Evolutionary conservation across 2,329 filamentous ascomycete species (phyloP).

Genomic region (Epichloe festucae): DNA sequence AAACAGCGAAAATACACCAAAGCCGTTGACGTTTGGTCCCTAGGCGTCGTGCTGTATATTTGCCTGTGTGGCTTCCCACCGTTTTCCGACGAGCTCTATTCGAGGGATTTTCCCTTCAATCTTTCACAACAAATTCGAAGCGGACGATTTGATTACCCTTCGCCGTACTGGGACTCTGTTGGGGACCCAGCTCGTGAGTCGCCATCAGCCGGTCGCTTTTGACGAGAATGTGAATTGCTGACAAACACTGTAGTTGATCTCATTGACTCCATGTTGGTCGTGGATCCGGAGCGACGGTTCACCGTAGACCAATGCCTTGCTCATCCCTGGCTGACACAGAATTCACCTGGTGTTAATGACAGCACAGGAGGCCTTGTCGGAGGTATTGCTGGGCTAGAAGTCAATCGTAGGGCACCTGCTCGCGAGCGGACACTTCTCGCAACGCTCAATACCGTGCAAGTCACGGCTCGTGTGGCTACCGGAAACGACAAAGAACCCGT

Average conservation of each 20-base stretch:
- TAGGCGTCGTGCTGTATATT: conserved; percentile 96
- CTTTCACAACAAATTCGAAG: conserved; percentile 81
- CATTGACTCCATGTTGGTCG: conserved; percentile 88
- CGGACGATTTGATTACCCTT: conserved; percentile 86
- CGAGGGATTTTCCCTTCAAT: conserved; percentile 68
- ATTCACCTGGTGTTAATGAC: conserved; percentile 51
- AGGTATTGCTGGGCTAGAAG: conserved; percentile 70
- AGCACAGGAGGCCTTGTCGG: conserved; percentile 87
- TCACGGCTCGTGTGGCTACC: conserved; percentile 40
- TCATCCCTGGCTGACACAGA: conserved; percentile 77
- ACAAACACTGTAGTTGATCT: conserved; percentile 47
- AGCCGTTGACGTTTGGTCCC: conserved; percentile 90
- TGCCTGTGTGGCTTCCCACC: conserved; percentile 94
- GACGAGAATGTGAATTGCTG: background rate
- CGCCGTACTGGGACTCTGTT: conserved; percentile 68
- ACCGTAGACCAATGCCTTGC: conserved; percentile 82
- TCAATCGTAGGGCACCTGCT: conserved; percentile 64
- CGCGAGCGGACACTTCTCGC: conserved; percentile 80
- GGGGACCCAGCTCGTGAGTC: conserved; percentile 53
- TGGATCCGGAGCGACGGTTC: conserved; percentile 71
- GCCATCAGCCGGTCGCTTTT: background rate
- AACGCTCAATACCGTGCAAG: conserved; percentile 60
- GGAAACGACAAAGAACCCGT: conserved; percentile 45
- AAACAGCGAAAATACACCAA: conserved; percentile 81
- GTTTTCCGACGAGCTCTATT: conserved; percentile 87